Evolutionary conservation across 768 basidiomycete genomes (phyloP).

Genomic region (Termitomyces sp.): DNA sequence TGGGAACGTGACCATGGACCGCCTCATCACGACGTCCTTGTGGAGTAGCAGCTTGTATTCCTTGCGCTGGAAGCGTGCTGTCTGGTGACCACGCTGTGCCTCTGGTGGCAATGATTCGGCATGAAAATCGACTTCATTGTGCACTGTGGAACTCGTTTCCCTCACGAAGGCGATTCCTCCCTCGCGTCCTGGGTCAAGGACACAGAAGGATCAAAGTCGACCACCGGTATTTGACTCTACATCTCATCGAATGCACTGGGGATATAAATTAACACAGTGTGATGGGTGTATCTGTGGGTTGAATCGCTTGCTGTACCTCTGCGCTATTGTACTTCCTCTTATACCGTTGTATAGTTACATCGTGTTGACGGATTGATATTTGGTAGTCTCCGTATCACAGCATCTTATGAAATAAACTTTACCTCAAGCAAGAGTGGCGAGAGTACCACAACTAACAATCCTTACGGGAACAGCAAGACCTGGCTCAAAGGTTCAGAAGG

Average conservation of each 20-base stretch:
- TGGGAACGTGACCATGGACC: conserved; percentile 12
- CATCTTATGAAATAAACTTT: too few species aligned
- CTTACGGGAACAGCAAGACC: too few species aligned
- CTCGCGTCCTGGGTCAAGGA: background rate
- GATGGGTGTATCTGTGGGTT: too few species aligned
- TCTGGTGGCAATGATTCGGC: background rate
- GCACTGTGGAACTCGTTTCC: background rate
- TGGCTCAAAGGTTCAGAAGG: too few species aligned
- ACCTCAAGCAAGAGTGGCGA: too few species aligned
- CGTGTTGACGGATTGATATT: background rate
- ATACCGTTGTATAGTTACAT: background rate
- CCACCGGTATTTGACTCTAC: background rate
- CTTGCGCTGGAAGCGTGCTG: background rate
- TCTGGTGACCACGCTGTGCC: background rate
- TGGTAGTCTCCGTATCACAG: background rate
- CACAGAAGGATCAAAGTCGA: background rate
- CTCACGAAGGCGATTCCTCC: background rate
- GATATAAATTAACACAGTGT: background rate
- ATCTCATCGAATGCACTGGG: background rate
- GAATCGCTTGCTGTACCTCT: background rate
- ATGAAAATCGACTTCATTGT: background rate
- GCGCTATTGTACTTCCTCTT: background rate
- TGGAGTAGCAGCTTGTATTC: background rate
- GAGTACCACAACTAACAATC: too few species aligned
- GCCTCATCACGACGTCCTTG: background rate